Evolutionary conservation across 1,284 basidiomycete species (phyloP).

Genomic region (Sanguinoderma infundibulare): DNA sequence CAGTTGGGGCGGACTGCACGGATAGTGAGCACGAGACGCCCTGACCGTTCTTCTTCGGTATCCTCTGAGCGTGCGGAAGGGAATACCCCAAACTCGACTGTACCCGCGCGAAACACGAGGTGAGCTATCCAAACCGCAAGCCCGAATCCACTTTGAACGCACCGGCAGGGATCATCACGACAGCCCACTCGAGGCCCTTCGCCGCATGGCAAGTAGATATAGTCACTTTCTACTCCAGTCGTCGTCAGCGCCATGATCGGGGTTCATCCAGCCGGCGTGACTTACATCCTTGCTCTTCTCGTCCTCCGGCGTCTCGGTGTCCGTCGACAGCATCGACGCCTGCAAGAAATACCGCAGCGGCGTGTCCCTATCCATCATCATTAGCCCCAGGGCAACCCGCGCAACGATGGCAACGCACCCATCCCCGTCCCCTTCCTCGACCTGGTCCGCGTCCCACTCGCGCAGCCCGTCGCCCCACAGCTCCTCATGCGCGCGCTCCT

Average conservation of each 20-base stretch:
- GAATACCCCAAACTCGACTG: slow-evolving; percentile 80
- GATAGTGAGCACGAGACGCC: neutral
- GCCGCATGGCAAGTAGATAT: slow-evolving; percentile 90
- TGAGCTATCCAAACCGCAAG: neutral
- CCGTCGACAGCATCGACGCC: slow-evolving; percentile 85
- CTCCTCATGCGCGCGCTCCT: slow-evolving; percentile 17
- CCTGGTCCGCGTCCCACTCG: slow-evolving; percentile 29
- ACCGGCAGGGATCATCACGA: slow-evolving; percentile 81
- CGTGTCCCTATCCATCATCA: slow-evolving; percentile 48
- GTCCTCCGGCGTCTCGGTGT: slow-evolving; percentile 69
- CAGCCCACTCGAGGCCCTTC: slow-evolving; percentile 93
- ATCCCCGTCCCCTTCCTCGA: slow-evolving; percentile 19
- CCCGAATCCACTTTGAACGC: slow-evolving; percentile 10
- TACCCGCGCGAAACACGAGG: neutral
- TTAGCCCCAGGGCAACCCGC: neutral
- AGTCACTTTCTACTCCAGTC: slow-evolving; percentile 70
- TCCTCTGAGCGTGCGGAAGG: slow-evolving; percentile 83
- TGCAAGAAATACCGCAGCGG: slow-evolving; percentile 84
- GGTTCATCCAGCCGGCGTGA: slow-evolving; percentile 3
- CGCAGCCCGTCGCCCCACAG: slow-evolving; percentile 23
- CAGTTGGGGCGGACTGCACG: neutral
- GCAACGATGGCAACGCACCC: slow-evolving; percentile 1
- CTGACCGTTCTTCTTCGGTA: slow-evolving; percentile 80
- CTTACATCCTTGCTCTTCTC: slow-evolving; percentile 60
- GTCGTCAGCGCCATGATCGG: neutral